Conservation (phyloP, 768 basidiomycete genomes). For the Steccherinum ochraceum region DNA sequence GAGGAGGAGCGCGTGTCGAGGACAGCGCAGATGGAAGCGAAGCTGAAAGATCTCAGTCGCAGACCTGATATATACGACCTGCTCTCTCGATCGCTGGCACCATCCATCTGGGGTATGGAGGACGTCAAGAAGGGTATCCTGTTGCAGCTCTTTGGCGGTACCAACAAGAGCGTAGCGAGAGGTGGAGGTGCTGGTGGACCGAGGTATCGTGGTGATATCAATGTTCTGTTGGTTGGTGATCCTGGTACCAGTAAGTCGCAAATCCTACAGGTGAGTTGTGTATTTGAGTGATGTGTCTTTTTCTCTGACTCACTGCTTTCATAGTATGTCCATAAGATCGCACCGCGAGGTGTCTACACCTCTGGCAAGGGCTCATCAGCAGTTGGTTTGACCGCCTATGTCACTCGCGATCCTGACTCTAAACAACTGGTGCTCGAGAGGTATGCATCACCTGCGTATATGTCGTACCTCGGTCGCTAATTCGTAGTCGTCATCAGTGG, state of each 20-base stretch:
- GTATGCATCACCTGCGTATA: conserved; percentile 31
- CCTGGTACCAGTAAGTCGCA: conserved; percentile 97
- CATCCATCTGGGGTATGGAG: conserved; percentile 97
- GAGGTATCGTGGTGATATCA: conserved; percentile 96
- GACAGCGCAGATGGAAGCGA: conserved; percentile 72
- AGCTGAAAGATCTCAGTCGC: conserved; percentile 64
- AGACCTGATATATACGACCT: conserved; percentile 82
- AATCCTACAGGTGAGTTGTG: conserved; percentile 73
- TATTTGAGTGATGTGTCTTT: no score
- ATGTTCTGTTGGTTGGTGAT: conserved; percentile 94
- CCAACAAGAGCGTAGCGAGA: conserved; percentile 89
- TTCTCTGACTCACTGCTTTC: neutral
- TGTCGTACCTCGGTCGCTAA: no score
- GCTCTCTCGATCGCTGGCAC: conserved; percentile 80
- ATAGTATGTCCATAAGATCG: conserved; percentile 98
- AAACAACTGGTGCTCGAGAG: conserved; percentile 98
- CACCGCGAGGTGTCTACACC: conserved; percentile 94
- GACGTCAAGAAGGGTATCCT: conserved; percentile 99
- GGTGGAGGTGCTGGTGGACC: conserved; percentile 97
- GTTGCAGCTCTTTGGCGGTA: conserved; percentile 94
- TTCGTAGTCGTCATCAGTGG: no score
- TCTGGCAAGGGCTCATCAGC: conserved; percentile 98
- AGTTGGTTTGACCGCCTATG: conserved; percentile 97
- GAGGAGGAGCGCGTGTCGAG: conserved; percentile 36
- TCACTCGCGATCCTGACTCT: conserved; percentile 96